Conservation (phyloP, 139 green algal species). For the Chlorella sp. region DNA sequence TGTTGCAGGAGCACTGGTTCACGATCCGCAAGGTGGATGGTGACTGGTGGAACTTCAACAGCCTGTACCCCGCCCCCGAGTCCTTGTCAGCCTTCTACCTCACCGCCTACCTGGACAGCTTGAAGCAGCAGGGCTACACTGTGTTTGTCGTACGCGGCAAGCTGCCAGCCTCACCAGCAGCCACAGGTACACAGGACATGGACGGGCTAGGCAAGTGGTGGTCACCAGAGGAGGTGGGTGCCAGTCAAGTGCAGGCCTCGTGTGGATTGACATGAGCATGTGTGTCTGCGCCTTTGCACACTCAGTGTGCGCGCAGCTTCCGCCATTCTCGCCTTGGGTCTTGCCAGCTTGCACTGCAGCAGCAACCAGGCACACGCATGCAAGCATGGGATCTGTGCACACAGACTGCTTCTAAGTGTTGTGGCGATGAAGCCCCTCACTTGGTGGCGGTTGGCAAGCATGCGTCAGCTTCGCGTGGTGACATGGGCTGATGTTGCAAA, state of each 20-base stretch:
- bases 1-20: neutral
- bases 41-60: neutral
- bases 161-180: neutral
- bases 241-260: neutral
- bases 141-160: slow-evolving; percentile 57
- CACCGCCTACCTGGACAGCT: slow-evolving; percentile 54
- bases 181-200: neutral
- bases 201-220: slow-evolving; percentile 33
- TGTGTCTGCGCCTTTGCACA: neutral
- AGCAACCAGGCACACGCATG: too few relatives aligned
- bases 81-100: slow-evolving; percentile 75
- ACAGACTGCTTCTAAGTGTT: too few relatives aligned
- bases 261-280: neutral
- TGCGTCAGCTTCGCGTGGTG: too few relatives aligned
- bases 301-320: neutral
- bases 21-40: neutral
- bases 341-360: neutral
- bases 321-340: neutral
- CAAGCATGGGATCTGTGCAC: too few relatives aligned
- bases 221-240: slow-evolving; percentile 11
- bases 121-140: slow-evolving; percentile 60
- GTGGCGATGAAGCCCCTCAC: too few relatives aligned
- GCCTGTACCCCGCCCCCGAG: slow-evolving; percentile 16
- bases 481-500: too few relatives aligned
- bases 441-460: too few relatives aligned